Evolutionary conservation across 805 yeast species (phyloP).

Genomic region (Kodamaea fukazawae): DNA sequence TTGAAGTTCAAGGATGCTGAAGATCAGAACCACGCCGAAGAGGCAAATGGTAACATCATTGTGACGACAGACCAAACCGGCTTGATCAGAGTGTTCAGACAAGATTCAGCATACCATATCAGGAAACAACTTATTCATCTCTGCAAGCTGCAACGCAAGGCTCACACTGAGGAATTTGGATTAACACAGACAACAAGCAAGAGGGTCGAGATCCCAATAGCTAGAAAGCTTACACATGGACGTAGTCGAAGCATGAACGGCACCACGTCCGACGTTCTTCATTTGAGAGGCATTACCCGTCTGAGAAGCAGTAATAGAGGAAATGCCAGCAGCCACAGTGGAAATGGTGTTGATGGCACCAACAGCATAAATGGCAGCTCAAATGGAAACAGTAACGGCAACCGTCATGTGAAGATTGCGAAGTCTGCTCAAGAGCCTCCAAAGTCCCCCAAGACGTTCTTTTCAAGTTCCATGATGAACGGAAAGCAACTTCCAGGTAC

Average conservation of each 20-base stretch:
- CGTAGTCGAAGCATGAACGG: slow-evolving; percentile 2
- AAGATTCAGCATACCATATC: slow-evolving; percentile 60
- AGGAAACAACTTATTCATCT: slow-evolving; percentile 24
- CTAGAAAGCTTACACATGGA: not conserved
- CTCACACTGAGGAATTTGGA: not conserved
- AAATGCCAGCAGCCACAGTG: not conserved
- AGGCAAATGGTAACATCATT: slow-evolving; percentile 48
- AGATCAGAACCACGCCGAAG: slow-evolving; percentile 7
- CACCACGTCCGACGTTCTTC: not conserved
- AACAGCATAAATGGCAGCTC: no score
- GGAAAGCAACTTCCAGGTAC: not conserved
- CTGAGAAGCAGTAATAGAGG: slow-evolving; percentile 3
- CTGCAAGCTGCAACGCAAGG: slow-evolving; percentile 6
- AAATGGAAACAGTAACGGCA: not conserved
- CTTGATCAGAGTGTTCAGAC: slow-evolving; percentile 70
- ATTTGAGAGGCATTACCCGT: not conserved
- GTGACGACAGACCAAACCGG: slow-evolving; percentile 79
- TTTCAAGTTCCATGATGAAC: slow-evolving; percentile 4
- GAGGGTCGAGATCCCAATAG: not conserved
- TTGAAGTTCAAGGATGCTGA: slow-evolving; percentile 9
- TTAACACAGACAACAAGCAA: not conserved
- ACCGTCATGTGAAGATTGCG: not conserved
- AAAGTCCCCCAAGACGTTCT: slow-evolving; percentile 2
- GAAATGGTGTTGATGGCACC: no score
- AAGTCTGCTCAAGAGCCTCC: not conserved